Base-by-base conservation (phyloP, 1,284 basidiomycete genomes). In the Gomphus sp. region DNA sequence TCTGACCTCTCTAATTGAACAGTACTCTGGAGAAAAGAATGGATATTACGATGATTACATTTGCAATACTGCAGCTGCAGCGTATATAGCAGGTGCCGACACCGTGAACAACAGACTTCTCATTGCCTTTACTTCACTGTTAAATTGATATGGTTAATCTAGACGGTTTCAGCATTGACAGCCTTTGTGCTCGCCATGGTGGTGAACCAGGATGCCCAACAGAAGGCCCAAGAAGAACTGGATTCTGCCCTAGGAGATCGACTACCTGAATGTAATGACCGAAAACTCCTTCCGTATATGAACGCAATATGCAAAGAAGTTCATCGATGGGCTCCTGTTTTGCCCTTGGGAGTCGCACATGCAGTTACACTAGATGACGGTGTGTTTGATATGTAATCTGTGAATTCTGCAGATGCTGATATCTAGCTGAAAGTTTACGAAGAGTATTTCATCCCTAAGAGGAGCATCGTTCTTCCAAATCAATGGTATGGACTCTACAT, bases 181-280 rank as follows among this genome's bases (percentile, higher is more conserved):
- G 72, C 74, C 0, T 80, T 82, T 64, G 78, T 81, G 66, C 72
- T 83, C n/a, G 79, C 80, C 28, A 78, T 83, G 74, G 66, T 79
- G 1, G 70, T 80, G 12, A 68, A 79, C 64, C 81, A 80, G 12
- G 76, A 78, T 47, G 76, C 76, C 25, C 72, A 74, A 55, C 73
- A 68, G 62, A 76, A 74, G 60, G 85, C 84, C 2, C 85, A 85
- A 63, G 74, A 71, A 57, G 84, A 87, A 66, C 76, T 87, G 59
- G 85, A 87, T 66, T 64, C 72, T 25, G 76, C 87, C n/a, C 64
- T 86, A 61, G 84, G 84, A 53, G 77, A 82, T 62, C 75, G 85
- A 59, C 73, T 88, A 11, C 86, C 87, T 43, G 76, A 72, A 3
- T 80, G 85, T 64, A 69, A 71, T 49, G 87, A 89, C 69, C 76